Evolutionary conservation across 164 flowering plant species (phyloP).

Genomic region (Magnolia officinalis): DNA sequence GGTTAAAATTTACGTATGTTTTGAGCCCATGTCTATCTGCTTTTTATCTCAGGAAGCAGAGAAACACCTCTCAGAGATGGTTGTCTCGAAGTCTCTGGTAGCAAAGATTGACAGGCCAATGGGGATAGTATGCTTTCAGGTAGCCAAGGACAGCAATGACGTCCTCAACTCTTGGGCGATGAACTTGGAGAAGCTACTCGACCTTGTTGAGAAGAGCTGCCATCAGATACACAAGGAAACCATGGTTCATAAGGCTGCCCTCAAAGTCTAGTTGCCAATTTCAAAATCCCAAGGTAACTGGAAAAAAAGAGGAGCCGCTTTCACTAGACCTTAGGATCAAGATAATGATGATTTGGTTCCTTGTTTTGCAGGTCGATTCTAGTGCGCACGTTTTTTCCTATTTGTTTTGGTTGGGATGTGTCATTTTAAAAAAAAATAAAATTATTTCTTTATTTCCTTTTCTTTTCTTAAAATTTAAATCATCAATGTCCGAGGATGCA

Average conservation of each 20-base stretch:
- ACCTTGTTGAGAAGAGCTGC: conserved; percentile 97
- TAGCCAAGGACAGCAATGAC: conserved; percentile 83
- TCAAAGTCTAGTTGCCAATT: conserved; percentile 40
- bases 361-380: not conserved
- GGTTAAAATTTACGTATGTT: not conserved
- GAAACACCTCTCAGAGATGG: conserved; percentile 94
- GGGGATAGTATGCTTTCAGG: conserved; percentile 74
- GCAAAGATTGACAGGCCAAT: conserved; percentile 90
- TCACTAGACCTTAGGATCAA: not conserved
- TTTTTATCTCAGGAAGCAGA: conserved; percentile 66
- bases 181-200: conserved; percentile 93
- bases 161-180: conserved; percentile 85
- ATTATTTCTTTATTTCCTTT: too few relatives aligned
- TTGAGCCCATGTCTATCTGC: not conserved
- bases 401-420: too few relatives aligned
- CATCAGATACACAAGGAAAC: conserved; percentile 98
- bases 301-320: not conserved
- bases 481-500: too few relatives aligned
- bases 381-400: not conserved
- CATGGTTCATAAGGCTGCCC: conserved; percentile 87
- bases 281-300: not conserved
- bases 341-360: not conserved
- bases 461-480: too few relatives aligned
- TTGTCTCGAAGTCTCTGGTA: conserved; percentile 73
- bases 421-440: too few relatives aligned